Percentiles rank a stretch among this genome's conserved stretches.
These are phyloP conservation scores for Casaregolazyma lundiana DNA, from an alignment of 1,139 yeast species.

Conservation along the genomic window DNA sequence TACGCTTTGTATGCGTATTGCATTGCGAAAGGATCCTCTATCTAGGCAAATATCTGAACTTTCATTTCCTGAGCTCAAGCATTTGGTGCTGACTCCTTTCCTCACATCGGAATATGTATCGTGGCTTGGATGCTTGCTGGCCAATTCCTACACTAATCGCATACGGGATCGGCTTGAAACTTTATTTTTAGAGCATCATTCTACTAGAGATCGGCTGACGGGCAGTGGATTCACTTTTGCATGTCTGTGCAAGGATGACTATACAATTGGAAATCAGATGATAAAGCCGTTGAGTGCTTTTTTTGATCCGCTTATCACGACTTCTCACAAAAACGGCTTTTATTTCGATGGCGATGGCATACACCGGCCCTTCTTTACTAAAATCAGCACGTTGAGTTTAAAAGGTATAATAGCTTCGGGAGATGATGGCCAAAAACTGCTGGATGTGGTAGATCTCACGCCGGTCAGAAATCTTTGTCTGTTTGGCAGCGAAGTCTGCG, in stretches of 20 bases:
- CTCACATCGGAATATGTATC: constrained; percentile 16
- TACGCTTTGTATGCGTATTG: constrained; percentile 19
- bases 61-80: constrained; percentile 17
- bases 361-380: constrained; percentile 1
- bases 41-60: constrained; percentile 14
- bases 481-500: constrained; percentile 15
- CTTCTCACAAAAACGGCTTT: not conserved
- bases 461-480: constrained; percentile 15
- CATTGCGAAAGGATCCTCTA: constrained; percentile 17
- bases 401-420: constrained; percentile 20
- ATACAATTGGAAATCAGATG: constrained; percentile 12
- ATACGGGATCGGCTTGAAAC: constrained; percentile 7
- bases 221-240: constrained; percentile 26
- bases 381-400: constrained; percentile 19
- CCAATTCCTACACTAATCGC: constrained; percentile 15
- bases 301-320: constrained; percentile 16
- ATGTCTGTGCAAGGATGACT: constrained; percentile 15
- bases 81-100: constrained; percentile 21
- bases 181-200: constrained; percentile 19
- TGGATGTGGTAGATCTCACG: constrained; percentile 14
- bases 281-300: constrained; percentile 13
- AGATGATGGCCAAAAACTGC: constrained; percentile 11
- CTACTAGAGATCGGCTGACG: constrained; percentile 16
- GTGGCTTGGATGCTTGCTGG: constrained; percentile 18
- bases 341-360: not conserved